These are phyloP conservation scores for Pythium rishiriense DNA, from an alignment of 352 stramenopile genomes.

Conservation along the genomic window DNA sequence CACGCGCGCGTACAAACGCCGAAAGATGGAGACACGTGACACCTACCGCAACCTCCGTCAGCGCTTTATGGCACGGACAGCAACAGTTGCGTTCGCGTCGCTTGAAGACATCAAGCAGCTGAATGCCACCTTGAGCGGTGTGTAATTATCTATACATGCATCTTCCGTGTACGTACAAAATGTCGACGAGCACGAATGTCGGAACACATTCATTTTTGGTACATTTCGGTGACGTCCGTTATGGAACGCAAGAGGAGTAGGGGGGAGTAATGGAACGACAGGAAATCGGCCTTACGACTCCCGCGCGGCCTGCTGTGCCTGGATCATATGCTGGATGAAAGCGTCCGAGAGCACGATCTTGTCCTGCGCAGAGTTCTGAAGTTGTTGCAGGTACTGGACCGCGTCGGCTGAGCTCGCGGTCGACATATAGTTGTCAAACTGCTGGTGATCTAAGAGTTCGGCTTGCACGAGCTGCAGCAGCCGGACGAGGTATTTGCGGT, in stretches of 20 bases:
- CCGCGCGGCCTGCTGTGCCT: slow-evolving; percentile 72
- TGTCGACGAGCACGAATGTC: background rate
- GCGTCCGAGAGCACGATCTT: slow-evolving; percentile 85
- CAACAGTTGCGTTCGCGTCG: slow-evolving; percentile 47
- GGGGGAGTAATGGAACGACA: background rate
- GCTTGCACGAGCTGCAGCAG: slow-evolving; percentile 64
- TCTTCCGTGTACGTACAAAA: background rate
- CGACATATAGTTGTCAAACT: slow-evolving; percentile 71
- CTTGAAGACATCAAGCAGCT: slow-evolving; percentile 61
- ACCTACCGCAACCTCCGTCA: slow-evolving; percentile 52
- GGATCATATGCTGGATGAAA: slow-evolving; percentile 87
- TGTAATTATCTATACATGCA: slow-evolving; percentile 11
- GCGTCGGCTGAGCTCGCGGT: slow-evolving; percentile 81
- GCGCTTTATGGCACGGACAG: slow-evolving; percentile 49
- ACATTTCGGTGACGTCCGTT: background rate
- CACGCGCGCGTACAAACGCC: slow-evolving; percentile 48
- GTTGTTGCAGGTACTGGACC: slow-evolving; percentile 84
- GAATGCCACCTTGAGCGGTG: slow-evolving; percentile 16
- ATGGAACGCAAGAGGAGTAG: background rate
- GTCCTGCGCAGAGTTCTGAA: slow-evolving; percentile 84
- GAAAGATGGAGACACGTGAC: slow-evolving; percentile 50
- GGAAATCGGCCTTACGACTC: slow-evolving; percentile 50
- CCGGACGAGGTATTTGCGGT: slow-evolving; percentile 72
- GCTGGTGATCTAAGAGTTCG: slow-evolving; percentile 76
- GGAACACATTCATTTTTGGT: background rate